Base-by-base conservation (phyloP, 805 yeast genomes). In the Candida odintsovae region DNA sequence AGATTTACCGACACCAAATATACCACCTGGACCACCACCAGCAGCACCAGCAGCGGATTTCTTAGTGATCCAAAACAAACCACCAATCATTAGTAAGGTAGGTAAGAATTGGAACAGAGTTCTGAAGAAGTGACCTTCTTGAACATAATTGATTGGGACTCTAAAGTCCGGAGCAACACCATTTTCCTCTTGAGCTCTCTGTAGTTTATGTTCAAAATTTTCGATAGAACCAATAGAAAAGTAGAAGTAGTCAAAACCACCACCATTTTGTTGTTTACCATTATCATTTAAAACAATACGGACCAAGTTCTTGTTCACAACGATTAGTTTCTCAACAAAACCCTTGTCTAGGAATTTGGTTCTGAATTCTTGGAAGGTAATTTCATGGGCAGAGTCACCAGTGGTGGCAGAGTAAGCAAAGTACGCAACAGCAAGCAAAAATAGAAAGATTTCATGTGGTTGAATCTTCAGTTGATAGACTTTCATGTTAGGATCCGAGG, bases 281-380 rank as follows among this genome's bases (percentile, higher is more conserved):
- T 71, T 73, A 13, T 78, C 82, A 55, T 76, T 80, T 48, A 88
- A 69, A 18, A 78, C 81, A 3, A 92, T 86, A 45, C 83, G 76
- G 8, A 89, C 99, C 41, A 75, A 74, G 12, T 78, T 71, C 57
- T 85, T 84, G 69, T 94, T 92, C 26, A 88, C 80, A 8, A 94
- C 90, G 18, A 80, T 66, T 44, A 94, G 71, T 52, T 77, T 79
- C 41, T 80, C 74, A 13, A 94, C 99, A 38, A 80, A 73, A 6
- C 90, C 90, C 56, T 82, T 86, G 51, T 84, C 86, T 50, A 94
- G 72, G 58, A 82, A 83, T 41, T 82, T 73, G 6, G 82, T 71
- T 38, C 88, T 77, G 69, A 94, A 92, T 60, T 92, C 96, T 69
- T 94, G 98, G 84, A 90, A 94, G 2, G 97, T 82, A 49, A 92